These are phyloP conservation scores for Curvularia verruculosa DNA, from an alignment of 2,329 filamentous ascomycete species.

Conservation along the genomic window DNA sequence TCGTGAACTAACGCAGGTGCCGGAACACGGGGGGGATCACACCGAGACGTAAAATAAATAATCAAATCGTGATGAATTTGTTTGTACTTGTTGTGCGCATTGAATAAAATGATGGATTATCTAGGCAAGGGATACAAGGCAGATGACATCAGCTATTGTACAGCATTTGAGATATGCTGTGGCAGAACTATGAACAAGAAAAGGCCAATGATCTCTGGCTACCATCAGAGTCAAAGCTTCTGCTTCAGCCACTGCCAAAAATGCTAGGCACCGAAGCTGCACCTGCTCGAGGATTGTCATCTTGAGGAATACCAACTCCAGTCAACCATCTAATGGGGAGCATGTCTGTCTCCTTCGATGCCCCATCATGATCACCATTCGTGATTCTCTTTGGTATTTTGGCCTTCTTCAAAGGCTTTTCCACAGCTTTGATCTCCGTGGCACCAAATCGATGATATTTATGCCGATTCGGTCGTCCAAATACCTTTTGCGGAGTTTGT, in stretches of 20 bases:
- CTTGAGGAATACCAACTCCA: neutral
- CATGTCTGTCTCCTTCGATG: neutral
- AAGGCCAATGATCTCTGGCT: too few species aligned
- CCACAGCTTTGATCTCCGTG: conserved; percentile 20
- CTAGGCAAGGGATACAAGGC: neutral
- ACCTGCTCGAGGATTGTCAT: neutral
- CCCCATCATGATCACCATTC: neutral
- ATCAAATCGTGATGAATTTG: neutral
- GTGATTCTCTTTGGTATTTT: conserved; percentile 14
- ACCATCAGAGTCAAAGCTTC: neutral
- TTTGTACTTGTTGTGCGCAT: too few species aligned
- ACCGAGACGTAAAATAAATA: neutral
- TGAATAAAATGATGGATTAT: neutral
- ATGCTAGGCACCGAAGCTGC: conserved; percentile 2
- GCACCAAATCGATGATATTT: conserved; percentile 37
- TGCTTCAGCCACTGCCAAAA: conserved; percentile 8
- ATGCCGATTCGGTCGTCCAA: conserved; percentile 47
- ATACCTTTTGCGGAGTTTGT: conserved; percentile 52
- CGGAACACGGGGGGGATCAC: neutral
- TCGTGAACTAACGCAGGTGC: neutral
- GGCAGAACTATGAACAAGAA: neutral
- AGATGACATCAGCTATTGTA: neutral
- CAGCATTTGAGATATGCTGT: neutral
- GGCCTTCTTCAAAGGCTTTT: conserved; percentile 28
- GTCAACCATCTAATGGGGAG: neutral